phyloP scores from a whole-genome alignment of 78 protist genomes.

The Tieghemostelium lacteum region DNA sequence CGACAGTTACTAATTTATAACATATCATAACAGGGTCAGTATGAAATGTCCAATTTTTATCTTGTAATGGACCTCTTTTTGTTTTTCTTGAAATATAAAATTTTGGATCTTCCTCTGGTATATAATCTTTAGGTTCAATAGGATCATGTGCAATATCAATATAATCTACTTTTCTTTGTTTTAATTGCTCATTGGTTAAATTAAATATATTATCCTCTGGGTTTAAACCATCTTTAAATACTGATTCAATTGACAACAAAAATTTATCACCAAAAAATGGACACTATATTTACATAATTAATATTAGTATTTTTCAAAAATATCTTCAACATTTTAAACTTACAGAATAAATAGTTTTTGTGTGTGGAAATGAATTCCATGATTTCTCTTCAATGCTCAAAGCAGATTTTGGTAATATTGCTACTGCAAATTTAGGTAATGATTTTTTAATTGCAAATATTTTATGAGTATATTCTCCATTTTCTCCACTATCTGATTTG shows the following conservation, averaged over 20 bases:
- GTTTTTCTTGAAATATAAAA: constrained; percentile 71
- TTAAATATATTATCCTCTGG: constrained; percentile 73
- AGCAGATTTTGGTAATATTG: constrained; percentile 84
- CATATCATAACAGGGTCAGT: constrained; percentile 74
- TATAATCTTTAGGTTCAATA: constrained; percentile 75
- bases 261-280: constrained; percentile 84
- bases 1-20: constrained; percentile 82
- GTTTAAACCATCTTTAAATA: constrained; percentile 57
- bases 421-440: constrained; percentile 58
- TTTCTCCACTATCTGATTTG: constrained; percentile 15
- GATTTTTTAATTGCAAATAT: constrained; percentile 36
- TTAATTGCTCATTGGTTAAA: neutral
- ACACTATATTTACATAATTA: constrained; percentile 12
- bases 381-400: constrained; percentile 89
- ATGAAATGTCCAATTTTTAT: constrained; percentile 48
- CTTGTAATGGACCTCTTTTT: constrained; percentile 84
- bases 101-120: constrained; percentile 83
- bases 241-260: constrained; percentile 69
- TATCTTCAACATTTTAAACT: neutral
- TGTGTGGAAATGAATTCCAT: constrained; percentile 93
- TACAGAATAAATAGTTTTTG: constrained; percentile 78
- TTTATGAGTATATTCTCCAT: constrained; percentile 64
- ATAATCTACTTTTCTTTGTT: constrained; percentile 65
- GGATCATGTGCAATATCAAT: constrained; percentile 84
- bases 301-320: neutral